These are phyloP conservation scores for Microdochium nivale DNA, from an alignment of 2,329 filamentous ascomycete genomes.

Conservation along the genomic window DNA sequence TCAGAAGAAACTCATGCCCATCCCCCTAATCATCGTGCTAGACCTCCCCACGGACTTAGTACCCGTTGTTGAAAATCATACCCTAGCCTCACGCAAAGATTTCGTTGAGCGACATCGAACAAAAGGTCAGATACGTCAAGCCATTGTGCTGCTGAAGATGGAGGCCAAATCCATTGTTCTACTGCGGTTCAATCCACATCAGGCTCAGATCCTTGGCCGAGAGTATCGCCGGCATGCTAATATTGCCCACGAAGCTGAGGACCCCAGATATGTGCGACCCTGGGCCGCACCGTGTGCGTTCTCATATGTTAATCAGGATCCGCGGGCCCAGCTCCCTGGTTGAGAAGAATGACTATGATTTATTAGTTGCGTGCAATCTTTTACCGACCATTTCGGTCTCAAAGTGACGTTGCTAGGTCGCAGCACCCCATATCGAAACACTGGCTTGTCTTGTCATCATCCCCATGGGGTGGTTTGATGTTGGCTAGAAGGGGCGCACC, in stretches of 20 bases:
- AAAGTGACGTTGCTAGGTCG: too few species aligned
- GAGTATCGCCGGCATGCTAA: slow-evolving; percentile 12
- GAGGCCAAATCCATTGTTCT: slow-evolving; percentile 9
- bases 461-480: too few species aligned
- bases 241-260: slow-evolving; percentile 4
- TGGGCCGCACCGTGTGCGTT: slow-evolving; percentile 6
- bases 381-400: too few species aligned
- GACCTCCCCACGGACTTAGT: slow-evolving; percentile 13
- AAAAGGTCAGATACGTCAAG: slow-evolving; percentile 24
- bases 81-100: slow-evolving; percentile 15
- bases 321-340: slow-evolving; percentile 4
- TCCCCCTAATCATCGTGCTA: slow-evolving; percentile 21
- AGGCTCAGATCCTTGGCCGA: slow-evolving; percentile 13
- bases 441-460: too few species aligned
- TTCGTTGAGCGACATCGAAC: slow-evolving; percentile 14
- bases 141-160: slow-evolving; percentile 21
- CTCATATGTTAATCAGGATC: slow-evolving; percentile 11
- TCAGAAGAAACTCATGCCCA: slow-evolving; percentile 34
- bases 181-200: slow-evolving; percentile 13
- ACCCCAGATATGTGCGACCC: slow-evolving; percentile 12
- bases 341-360: background rate
- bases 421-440: too few species aligned
- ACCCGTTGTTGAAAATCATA: slow-evolving; percentile 22
- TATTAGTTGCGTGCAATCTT: too few species aligned
- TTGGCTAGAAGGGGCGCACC: too few species aligned